Conservation (phyloP, 2,329 filamentous ascomycete genomes). For the Pseudogymnoascus sp. region DNA sequence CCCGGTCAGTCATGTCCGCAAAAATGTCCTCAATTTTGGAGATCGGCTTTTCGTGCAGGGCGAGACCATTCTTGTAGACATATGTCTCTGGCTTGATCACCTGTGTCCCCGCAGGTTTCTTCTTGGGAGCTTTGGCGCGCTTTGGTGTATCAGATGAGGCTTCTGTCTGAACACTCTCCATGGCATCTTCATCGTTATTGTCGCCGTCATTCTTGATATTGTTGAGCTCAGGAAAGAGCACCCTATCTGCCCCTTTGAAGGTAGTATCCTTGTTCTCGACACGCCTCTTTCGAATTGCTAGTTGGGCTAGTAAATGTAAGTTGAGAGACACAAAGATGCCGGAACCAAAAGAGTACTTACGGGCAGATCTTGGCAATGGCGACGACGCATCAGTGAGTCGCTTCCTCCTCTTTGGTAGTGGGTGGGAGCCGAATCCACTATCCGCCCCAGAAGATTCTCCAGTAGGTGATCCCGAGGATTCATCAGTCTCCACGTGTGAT, state of each 20-base stretch:
- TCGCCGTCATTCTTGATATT: neutral
- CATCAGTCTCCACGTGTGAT: neutral
- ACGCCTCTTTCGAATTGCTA: neutral
- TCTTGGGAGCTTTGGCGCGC: neutral
- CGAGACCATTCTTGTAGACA: constrained; percentile 10
- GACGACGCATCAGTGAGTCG: neutral
- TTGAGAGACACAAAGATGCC: neutral
- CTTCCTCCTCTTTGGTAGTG: neutral
- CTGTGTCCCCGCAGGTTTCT: neutral
- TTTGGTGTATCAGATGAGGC: neutral
- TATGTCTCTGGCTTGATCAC: constrained; percentile 8
- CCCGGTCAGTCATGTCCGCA: constrained; percentile 9
- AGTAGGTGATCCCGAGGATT: neutral
- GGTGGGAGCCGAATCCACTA: neutral
- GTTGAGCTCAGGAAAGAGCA: neutral
- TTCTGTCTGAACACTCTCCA: neutral
- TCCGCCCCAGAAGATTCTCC: neutral
- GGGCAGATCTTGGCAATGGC: neutral
- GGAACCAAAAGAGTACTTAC: neutral
- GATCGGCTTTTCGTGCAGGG: constrained; percentile 9
- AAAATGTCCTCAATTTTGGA: constrained; percentile 11
- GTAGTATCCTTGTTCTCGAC: neutral
- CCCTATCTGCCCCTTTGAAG: neutral
- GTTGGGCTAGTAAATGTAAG: neutral
- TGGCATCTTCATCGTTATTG: neutral